A percentile compares a stretch with the other conserved stretches of the same genome.
Conservation (phyloP, 495 filamentous ascomycete species). For the Thermochaetoides thermophila region DNA sequence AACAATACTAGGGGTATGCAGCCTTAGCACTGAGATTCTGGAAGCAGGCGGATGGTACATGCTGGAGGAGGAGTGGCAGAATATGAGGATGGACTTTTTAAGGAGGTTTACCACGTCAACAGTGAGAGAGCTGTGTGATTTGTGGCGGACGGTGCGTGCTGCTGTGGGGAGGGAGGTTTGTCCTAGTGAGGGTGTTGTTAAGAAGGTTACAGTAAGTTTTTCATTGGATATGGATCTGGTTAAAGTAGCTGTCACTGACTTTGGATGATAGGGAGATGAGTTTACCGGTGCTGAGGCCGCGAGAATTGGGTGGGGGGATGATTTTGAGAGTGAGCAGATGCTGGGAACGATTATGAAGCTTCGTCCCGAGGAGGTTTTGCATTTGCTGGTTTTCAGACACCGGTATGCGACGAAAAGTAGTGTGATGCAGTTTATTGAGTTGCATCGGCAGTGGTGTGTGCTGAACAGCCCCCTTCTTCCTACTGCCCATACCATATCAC, state of each 20-base stretch:
- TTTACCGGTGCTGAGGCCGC: constrained; percentile 9
- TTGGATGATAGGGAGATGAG: constrained; percentile 2
- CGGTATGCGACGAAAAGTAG: constrained; percentile 16
- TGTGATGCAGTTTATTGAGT: constrained; percentile 10
- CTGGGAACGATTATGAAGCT: constrained; percentile 26
- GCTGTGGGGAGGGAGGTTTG: constrained; percentile 23
- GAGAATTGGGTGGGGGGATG: constrained; percentile 24
- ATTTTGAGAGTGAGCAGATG: constrained; percentile 12
- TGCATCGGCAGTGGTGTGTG: constrained; percentile 10
- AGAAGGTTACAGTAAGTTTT: constrained; percentile 8
- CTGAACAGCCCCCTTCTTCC: no score
- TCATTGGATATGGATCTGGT: not conserved
- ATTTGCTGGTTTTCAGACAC: constrained; percentile 17
- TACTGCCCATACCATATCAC: no score
- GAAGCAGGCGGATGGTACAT: no score
- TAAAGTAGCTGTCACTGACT: not conserved
- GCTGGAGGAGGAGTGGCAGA: no score
- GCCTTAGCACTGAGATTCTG: no score
- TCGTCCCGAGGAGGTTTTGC: constrained; percentile 19
- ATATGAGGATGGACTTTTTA: constrained; percentile 17
- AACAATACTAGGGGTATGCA: constrained; percentile 3
- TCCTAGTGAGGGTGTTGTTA: constrained; percentile 18
- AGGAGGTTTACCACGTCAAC: constrained; percentile 20
- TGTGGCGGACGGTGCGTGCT: constrained; percentile 17
- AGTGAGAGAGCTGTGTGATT: constrained; percentile 19